Evolutionary conservation across 768 basidiomycete genomes (phyloP), one percentile per base, ranked within the genome.

Genomic region (Mycena filopes): DNA sequence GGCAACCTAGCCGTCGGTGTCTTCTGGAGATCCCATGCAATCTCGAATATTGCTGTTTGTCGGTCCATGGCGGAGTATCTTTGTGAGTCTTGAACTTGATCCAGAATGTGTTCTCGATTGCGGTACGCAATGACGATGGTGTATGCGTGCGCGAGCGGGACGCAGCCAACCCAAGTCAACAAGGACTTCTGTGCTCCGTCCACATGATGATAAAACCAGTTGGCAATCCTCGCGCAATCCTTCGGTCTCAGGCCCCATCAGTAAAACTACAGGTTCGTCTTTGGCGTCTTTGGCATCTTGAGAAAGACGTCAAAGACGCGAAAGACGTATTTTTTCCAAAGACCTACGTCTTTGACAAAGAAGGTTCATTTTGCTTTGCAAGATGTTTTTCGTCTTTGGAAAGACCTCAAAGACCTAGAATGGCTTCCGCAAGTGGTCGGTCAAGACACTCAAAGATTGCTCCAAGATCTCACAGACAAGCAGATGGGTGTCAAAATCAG

Each of bases 81-180:
- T 29, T 23, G 16, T 2, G 16, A 26, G 41, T 7, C 18, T 6
- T 45, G 9, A n/a, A 54, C 54, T 13, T 54, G 13, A 2, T 18
- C 23, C 0, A 38, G 50, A 16, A 61, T 54, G 2, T 36, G 20
- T 8, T 43, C 40, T 13, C 36, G 25, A 10, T 62, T 26, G 31
- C 38, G 60, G 2, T 16, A 16, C 8, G 53, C 50, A 21, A 61
- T 61, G 3, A 54, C 33, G n/a, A 61, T 53, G 3, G 51, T 53
- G 26, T 45, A 46, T 4, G 50, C 42, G 21, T 61, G 60, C 18
- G 33, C 60, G 1, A 47, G 12, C 2, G 53, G 60, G 2, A 31
- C 43, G 21, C 60, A 45, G 4, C 51, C 53, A 10, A 55, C 4
- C 60, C 43, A 62, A 0, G 26, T 16, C 20, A 47, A 15, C 3